Conservation (phyloP, 2,329 filamentous ascomycete species). For the Penicillium occitanis region DNA sequence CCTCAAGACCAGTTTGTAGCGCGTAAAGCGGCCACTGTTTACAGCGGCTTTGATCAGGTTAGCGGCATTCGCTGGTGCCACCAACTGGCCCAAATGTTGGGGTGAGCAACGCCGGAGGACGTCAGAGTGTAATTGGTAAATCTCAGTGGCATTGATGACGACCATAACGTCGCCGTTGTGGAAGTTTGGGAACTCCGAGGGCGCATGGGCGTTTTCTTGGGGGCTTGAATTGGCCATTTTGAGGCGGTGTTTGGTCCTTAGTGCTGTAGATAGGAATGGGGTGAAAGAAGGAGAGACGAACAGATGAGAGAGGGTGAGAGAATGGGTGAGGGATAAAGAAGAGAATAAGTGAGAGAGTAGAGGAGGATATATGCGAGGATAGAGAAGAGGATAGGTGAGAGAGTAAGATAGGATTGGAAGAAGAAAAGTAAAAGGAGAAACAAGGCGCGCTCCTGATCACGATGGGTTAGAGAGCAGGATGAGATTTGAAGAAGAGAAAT, state of each 20-base stretch:
- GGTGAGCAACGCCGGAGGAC: slow-evolving; percentile 28
- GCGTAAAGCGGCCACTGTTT: slow-evolving; percentile 26
- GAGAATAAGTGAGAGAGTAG: background rate
- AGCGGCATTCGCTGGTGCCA: slow-evolving; percentile 28
- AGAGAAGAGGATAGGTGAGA: background rate
- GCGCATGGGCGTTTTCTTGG: too few species aligned
- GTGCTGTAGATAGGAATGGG: background rate
- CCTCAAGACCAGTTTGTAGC: slow-evolving; percentile 28
- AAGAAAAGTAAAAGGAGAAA: background rate
- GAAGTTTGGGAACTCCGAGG: slow-evolving; percentile 37
- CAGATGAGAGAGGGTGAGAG: background rate
- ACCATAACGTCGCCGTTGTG: slow-evolving; percentile 43
- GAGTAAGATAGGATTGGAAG: background rate
- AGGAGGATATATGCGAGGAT: background rate
- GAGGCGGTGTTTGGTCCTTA: background rate
- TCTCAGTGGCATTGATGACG: slow-evolving; percentile 35
- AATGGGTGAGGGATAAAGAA: background rate
- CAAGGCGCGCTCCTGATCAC: background rate
- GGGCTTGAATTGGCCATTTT: background rate
- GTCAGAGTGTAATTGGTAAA: slow-evolving; percentile 42
- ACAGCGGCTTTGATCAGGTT: slow-evolving; percentile 31
- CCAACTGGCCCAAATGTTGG: slow-evolving; percentile 24
- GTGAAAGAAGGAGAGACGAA: background rate
- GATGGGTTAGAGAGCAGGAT: background rate
- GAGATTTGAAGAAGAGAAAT: background rate